Percentiles rank a stretch among this genome's conserved stretches.
Evolutionary conservation across 2,329 filamentous ascomycete species (phyloP).

Genomic region (Calonectria hongkongensis): DNA sequence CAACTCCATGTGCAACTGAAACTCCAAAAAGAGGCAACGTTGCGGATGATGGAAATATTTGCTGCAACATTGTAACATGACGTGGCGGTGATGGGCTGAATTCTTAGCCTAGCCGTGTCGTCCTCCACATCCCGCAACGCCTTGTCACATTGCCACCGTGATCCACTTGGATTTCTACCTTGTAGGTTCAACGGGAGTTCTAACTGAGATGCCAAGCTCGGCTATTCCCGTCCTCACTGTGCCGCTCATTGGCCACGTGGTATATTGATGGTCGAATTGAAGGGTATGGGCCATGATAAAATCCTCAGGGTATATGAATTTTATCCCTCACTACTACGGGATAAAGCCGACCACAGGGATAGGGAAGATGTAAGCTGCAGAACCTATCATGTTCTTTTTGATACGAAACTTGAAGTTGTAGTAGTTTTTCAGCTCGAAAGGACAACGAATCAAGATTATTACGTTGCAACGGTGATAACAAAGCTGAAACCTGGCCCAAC

Average conservation of each 20-base stretch:
- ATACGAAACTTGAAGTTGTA: not conserved
- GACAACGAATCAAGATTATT: not conserved
- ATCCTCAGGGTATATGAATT: not conserved
- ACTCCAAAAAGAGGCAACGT: not conserved
- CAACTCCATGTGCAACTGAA: not conserved
- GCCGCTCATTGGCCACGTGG: slow-evolving; percentile 1
- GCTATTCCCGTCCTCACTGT: not conserved
- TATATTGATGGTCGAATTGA: not conserved
- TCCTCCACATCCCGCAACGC: slow-evolving; percentile 8
- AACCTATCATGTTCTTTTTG: not conserved
- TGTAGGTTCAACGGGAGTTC: not conserved
- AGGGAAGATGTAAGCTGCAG: slow-evolving; percentile 7
- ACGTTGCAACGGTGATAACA: slow-evolving; percentile 3
- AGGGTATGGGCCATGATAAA: slow-evolving; percentile 9
- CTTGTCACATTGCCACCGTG: slow-evolving; percentile 13
- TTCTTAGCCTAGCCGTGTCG: slow-evolving; percentile 3
- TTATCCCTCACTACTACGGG: not conserved
- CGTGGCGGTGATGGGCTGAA: slow-evolving; percentile 13
- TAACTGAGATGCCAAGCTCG: not conserved
- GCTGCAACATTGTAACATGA: slow-evolving; percentile 12
- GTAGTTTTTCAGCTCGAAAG: not conserved
- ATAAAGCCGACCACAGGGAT: slow-evolving; percentile 1
- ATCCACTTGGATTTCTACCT: not conserved
- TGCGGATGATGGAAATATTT: slow-evolving; percentile 6
- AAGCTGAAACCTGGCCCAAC: not conserved